These are phyloP conservation scores for Claviceps quebecensis DNA, from an alignment of 2,329 filamentous ascomycete genomes.

Conservation along the genomic window DNA sequence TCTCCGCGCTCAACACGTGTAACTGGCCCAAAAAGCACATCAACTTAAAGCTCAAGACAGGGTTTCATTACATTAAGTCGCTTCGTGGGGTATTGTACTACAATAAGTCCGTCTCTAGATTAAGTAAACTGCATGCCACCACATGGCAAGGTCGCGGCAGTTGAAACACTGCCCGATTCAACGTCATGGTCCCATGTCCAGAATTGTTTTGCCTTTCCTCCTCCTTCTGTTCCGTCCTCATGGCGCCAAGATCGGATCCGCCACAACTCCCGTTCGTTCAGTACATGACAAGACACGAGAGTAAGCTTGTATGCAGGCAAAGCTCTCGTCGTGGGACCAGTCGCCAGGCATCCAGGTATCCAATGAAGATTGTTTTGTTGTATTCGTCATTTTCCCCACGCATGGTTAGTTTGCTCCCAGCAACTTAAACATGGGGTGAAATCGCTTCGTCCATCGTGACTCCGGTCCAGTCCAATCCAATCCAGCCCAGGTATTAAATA, in stretches of 20 bases:
- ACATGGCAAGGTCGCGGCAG: neutral
- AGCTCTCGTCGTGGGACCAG: neutral
- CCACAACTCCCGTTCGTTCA: neutral
- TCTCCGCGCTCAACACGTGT: neutral
- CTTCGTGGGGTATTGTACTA: conserved; percentile 6
- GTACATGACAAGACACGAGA: neutral
- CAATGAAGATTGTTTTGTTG: neutral
- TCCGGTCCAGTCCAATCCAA: too few species aligned
- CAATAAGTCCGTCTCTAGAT: conserved; percentile 2
- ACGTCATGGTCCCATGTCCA: neutral
- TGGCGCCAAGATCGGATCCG: neutral
- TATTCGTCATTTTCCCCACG: neutral
- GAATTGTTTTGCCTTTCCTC: neutral
- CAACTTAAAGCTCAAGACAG: neutral
- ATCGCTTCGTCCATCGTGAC: neutral
- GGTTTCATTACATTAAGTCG: conserved; percentile 5
- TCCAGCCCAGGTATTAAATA: neutral
- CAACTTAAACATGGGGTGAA: neutral
- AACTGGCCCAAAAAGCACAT: neutral
- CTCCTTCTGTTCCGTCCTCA: neutral
- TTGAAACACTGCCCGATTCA: neutral
- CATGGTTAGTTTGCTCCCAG: neutral
- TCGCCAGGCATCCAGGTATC: neutral
- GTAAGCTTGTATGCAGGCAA: neutral
- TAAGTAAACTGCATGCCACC: neutral